A percentile compares a stretch with the other conserved stretches of the same genome.
Evolutionary conservation across 108 stramenopile genomes (phyloP).

Genomic region (Conticribra guillardii): DNA sequence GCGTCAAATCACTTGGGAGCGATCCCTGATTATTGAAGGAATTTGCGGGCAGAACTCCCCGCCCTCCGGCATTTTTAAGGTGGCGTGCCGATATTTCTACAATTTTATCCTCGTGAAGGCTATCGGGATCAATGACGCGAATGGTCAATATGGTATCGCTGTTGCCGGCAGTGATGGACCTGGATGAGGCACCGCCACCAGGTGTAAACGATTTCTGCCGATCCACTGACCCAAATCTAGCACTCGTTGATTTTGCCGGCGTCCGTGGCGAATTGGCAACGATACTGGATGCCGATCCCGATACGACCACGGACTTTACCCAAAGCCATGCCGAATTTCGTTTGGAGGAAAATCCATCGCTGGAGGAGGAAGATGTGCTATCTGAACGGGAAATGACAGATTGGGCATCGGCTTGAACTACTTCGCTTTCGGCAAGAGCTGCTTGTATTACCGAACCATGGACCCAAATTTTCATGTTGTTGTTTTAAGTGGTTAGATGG

Average conservation of each 20-base stretch:
- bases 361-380: slow-evolving; percentile 21
- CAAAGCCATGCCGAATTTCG: slow-evolving; percentile 17
- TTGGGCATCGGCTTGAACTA: neutral
- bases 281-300: slow-evolving; percentile 15
- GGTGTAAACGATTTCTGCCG: neutral
- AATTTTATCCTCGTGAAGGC: slow-evolving; percentile 15
- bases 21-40: neutral
- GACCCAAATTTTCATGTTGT: slow-evolving; percentile 20
- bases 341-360: slow-evolving; percentile 12
- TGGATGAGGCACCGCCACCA: too few species aligned
- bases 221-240: neutral
- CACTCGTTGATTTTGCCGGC: too few species aligned
- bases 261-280: too few species aligned
- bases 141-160: slow-evolving; percentile 7
- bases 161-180: neutral
- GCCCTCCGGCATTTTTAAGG: neutral
- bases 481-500: too few species aligned
- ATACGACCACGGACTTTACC: slow-evolving; percentile 23
- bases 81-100: slow-evolving; percentile 18
- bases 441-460: slow-evolving; percentile 5
- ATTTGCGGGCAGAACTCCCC: slow-evolving; percentile 30
- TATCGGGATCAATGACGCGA: slow-evolving; percentile 17
- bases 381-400: slow-evolving; percentile 6
- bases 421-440: slow-evolving; percentile 6
- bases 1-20: slow-evolving; percentile 31